phyloP scores from a whole-genome alignment of 2,329 filamentous ascomycete species.

The Seiridium cupressi region DNA sequence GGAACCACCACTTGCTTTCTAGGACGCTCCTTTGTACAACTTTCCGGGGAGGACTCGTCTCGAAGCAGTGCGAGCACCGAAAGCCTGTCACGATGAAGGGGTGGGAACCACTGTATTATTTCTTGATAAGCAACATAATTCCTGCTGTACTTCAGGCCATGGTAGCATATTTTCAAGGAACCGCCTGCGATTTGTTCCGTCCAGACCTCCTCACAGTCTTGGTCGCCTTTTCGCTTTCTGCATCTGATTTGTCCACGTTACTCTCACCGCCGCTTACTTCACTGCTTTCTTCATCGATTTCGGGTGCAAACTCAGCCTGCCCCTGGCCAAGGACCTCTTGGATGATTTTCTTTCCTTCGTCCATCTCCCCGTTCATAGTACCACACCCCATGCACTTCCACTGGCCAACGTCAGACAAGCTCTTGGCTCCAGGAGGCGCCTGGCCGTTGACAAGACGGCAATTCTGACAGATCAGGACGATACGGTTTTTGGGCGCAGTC shows the following conservation, averaged over 20 bases:
- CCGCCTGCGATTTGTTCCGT: constrained; percentile 4
- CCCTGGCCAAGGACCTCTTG: constrained; percentile 53
- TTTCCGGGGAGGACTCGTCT: too few species aligned
- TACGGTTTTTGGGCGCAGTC: constrained; percentile 84
- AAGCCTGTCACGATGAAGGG: too few species aligned
- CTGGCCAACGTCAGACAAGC: constrained; percentile 73
- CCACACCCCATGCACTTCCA: constrained; percentile 92
- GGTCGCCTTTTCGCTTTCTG: background rate
- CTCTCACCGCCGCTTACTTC: background rate
- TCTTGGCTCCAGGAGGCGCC: constrained; percentile 81
- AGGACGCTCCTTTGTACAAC: too few species aligned
- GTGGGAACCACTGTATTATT: too few species aligned
- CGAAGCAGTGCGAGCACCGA: too few species aligned
- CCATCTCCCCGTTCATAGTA: constrained; percentile 76
- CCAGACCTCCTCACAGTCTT: constrained; percentile 1
- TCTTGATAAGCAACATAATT: too few species aligned
- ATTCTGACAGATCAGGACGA: constrained; percentile 77
- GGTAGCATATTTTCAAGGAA: background rate
- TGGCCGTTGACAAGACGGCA: constrained; percentile 94
- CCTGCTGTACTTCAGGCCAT: too few species aligned
- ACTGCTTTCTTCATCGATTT: background rate
- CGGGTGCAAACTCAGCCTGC: background rate
- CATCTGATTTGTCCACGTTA: background rate
- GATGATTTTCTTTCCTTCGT: constrained; percentile 71
- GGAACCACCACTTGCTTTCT: too few species aligned